Evolutionary conservation across 2,329 filamentous ascomycete genomes (phyloP).

Genomic region (Cyanodermella asteris): DNA sequence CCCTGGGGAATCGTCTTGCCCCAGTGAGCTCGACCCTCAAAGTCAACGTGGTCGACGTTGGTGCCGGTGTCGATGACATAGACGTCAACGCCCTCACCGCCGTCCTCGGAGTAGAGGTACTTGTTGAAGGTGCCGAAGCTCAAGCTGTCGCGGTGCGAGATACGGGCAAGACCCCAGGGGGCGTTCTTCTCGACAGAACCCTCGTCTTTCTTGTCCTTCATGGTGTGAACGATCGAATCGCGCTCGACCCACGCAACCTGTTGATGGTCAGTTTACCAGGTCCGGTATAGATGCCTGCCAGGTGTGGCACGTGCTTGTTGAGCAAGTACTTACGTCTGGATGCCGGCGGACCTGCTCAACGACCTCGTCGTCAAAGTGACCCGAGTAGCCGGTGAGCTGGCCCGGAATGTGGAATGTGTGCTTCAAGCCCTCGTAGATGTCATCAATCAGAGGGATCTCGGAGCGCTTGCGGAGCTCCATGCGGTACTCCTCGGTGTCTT

Average conservation of each 20-base stretch:
- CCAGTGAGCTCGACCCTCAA: constrained; percentile 87
- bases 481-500: constrained; percentile 43
- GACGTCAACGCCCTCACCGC: constrained; percentile 92
- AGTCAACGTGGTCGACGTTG: constrained; percentile 86
- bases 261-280: constrained; percentile 4
- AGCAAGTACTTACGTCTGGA: constrained; percentile 62
- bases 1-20: constrained; percentile 81
- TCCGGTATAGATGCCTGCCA: constrained; percentile 4
- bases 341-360: constrained; percentile 89
- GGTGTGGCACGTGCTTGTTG: not conserved
- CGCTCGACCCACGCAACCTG: constrained; percentile 94
- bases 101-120: constrained; percentile 77
- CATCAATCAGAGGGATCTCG: constrained; percentile 42
- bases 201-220: constrained; percentile 33
- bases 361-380: constrained; percentile 81
- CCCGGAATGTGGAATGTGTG: constrained; percentile 88
- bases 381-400: constrained; percentile 72
- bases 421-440: constrained; percentile 68
- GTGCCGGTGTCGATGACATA: constrained; percentile 98
- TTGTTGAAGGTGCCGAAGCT: constrained; percentile 93
- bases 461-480: constrained; percentile 83
- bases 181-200: constrained; percentile 81
- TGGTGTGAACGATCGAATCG: constrained; percentile 76
- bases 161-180: constrained; percentile 96
- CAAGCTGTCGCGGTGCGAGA: constrained; percentile 77